Evolutionary conservation across 2,329 filamentous ascomycete genomes (phyloP).

Genomic region (Epichloe scottii): DNA sequence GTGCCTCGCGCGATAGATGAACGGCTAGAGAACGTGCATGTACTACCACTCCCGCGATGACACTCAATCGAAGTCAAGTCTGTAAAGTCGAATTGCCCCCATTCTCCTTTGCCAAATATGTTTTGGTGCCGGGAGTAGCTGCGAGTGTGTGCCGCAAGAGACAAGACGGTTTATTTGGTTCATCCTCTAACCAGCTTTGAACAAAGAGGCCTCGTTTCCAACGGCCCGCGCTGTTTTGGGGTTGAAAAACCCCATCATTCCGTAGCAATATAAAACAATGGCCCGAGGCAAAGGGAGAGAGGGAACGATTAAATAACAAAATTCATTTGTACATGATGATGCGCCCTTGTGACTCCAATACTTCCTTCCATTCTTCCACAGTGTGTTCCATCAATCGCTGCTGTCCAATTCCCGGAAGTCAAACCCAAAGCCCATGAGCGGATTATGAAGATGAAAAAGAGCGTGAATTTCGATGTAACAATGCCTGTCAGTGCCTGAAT

Average conservation of each 20-base stretch:
- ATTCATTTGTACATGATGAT: slow-evolving; percentile 13
- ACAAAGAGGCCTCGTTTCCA: slow-evolving; percentile 4
- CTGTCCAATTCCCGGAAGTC: slow-evolving; percentile 5
- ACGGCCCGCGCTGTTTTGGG: neutral
- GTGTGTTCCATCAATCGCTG: slow-evolving; percentile 10
- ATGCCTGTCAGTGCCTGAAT: neutral
- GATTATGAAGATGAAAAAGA: neutral
- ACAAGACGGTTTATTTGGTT: slow-evolving; percentile 3
- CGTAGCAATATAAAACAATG: slow-evolving; percentile 1
- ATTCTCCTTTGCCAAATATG: no score
- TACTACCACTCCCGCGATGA: no score
- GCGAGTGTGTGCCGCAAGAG: neutral
- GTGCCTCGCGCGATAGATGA: no score
- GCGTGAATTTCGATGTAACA: neutral
- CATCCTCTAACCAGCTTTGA: slow-evolving; percentile 15
- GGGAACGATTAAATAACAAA: slow-evolving; percentile 11
- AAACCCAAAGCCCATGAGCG: slow-evolving; percentile 4
- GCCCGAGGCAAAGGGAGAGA: slow-evolving; percentile 1
- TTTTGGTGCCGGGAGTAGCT: no score
- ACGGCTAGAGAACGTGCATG: no score
- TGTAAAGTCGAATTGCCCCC: no score
- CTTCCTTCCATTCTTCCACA: slow-evolving; percentile 11
- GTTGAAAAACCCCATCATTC: neutral
- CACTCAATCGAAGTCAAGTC: no score
- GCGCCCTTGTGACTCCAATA: slow-evolving; percentile 14